Evolutionary conservation across 1,284 basidiomycete genomes (phyloP), one percentile per base, ranked within the genome.

Genomic region (Leccinum subfulvum): DNA sequence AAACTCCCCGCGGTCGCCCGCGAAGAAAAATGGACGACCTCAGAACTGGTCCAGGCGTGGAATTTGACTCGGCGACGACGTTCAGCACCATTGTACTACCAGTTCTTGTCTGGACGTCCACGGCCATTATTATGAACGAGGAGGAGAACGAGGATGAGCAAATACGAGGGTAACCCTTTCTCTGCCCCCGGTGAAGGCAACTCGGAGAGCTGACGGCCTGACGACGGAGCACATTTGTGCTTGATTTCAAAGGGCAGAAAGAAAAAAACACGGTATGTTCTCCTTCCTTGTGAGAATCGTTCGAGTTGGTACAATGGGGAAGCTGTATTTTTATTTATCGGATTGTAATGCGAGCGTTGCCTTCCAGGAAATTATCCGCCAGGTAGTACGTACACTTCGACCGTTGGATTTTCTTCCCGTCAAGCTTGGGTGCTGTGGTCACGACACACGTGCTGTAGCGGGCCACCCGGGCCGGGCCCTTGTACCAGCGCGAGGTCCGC

Each of bases 1-100:
- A 74, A 57, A 67, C 57, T 47, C 72, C 73, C 56, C 75, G 73
- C 51, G 70, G 73, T 44, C 73, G 74, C 55, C 65, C 67, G 64
- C 74, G 72, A 64, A 74, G 72, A 72, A 74, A 73, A 76, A 74
- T 74, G 69, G 72, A 67, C 64, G 72, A 70, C 37, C 75, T 72
- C 64, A 74, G 62, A 10, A 62, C 67, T 65, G 70, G 63, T 47
- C 65, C 55, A 49, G 69, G 62, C 57, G 44, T 49, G 47, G 47
- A 49, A 21, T 49, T 49, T 21, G 47, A 49, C 47, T 49, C 47
- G 47, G 18, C 18, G 18, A 73, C 71, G 62, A 71, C 68, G 60
- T 66, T 63, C 60, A 61, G 53, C 56, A 61, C 56, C 14, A 63
- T 53, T 13, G 58, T 41, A 41, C 16, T 16, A n/a, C 39, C 39